Base-by-base conservation (phyloP, 345 rosid species). In the Citrus reticulata region DNA sequence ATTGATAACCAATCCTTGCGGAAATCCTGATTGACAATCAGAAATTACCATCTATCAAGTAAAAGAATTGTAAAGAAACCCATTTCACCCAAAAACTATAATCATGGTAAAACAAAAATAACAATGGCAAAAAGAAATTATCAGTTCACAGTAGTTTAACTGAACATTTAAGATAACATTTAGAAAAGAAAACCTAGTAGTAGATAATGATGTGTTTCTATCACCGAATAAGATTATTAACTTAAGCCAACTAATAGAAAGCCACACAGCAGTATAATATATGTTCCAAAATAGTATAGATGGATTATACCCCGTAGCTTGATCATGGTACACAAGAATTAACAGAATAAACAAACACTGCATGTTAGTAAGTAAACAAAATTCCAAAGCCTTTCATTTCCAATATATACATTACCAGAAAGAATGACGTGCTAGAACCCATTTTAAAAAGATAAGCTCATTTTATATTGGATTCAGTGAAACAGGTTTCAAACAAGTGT, bases 1-100 rank as follows among this genome's bases (percentile, higher is more conserved):
- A 96, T 90, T 57, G 90, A 91, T 83, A 96, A 66, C 99, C 99
- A 96, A 85, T 93, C 95, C 87, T 93, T 96, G 63, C 99, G 95
- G 78, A 96, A 94, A 72, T 91, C 98, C 99, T 96, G 90, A 70
- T 83, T 74, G 86, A 80, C 78, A 88, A 82, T 68, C 29, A 79
- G n/a, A 78, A 32, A 80, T 34, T 17, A 46, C 29, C 60, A 39
- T 72, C n/a, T 51, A 9, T 55, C 65, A 64, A 83, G 17, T 34
- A 37, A 40, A 20, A 55, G 46, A 67, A 40, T 79, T 42, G 32
- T 16, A 51, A 71, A 74, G 55, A 71, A 51, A 58, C 42, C 39
- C 72, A 57, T 72, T 54, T 35, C 27, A 49, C 24, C 62, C 65
- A 66, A 34, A 51, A 71, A 70, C 7, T 34, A 49, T 22, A 62